A percentile compares a stretch with the other conserved stretches of the same genome.
phyloP scores from a whole-genome alignment of 192 early-diverging fungal species.

The Umbelopsis sp. region DNA sequence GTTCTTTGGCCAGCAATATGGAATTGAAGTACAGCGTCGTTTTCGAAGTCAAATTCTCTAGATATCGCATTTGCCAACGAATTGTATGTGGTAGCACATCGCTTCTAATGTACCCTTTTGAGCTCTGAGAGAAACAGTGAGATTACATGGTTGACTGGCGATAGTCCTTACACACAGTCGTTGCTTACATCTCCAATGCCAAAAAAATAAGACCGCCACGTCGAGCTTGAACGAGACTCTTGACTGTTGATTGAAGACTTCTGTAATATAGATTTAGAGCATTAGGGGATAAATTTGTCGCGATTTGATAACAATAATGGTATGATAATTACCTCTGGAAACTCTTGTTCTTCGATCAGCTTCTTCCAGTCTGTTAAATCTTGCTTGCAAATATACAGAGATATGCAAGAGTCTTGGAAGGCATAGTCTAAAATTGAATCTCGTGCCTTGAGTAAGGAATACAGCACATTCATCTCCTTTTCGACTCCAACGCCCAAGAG shows the following conservation, averaged over 20 bases:
- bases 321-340: constrained; percentile 39
- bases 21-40: constrained; percentile 57
- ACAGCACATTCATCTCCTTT: constrained; percentile 42
- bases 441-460: constrained; percentile 35
- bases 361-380: constrained; percentile 48
- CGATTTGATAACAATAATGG: neutral
- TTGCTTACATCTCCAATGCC: neutral
- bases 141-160: neutral
- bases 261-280: neutral
- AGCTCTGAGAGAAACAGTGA: neutral
- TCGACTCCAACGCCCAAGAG: constrained; percentile 47
- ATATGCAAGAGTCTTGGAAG: constrained; percentile 48
- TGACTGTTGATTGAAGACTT: constrained; percentile 27
- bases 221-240: constrained; percentile 16
- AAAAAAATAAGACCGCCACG: constrained; percentile 19
- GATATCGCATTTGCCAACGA: constrained; percentile 45
- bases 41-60: constrained; percentile 51
- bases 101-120: constrained; percentile 35
- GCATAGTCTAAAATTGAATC: constrained; percentile 47
- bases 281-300: neutral
- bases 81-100: constrained; percentile 44
- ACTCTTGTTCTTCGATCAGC: constrained; percentile 46
- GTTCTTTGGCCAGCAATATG: constrained; percentile 49
- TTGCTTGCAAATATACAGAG: constrained; percentile 37
- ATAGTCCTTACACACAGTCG: neutral